Conservation (phyloP, 2,329 filamentous ascomycete species). For the Endocalyx cinctus region DNA sequence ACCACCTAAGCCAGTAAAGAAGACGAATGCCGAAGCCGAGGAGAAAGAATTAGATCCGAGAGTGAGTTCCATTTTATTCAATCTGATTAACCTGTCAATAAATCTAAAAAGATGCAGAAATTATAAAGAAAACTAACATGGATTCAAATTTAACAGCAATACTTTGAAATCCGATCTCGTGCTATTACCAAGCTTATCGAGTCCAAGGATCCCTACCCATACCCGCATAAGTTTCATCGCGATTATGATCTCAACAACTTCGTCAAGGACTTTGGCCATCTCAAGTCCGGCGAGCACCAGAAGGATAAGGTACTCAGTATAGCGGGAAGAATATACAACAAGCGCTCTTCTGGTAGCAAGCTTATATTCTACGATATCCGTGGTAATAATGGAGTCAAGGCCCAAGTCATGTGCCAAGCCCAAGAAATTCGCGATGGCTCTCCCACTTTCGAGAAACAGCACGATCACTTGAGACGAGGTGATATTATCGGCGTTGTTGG, state of each 20-base stretch:
- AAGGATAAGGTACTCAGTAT: constrained; percentile 72
- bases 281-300: constrained; percentile 83
- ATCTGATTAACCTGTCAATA: too few relatives aligned
- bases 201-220: constrained; percentile 70
- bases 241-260: constrained; percentile 81
- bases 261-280: constrained; percentile 67
- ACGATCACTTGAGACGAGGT: constrained; percentile 82
- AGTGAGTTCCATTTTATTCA: too few relatives aligned
- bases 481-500: constrained; percentile 89
- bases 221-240: constrained; percentile 90
- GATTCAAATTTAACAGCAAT: constrained; percentile 38
- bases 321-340: constrained; percentile 84
- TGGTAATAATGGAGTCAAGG: constrained; percentile 52
- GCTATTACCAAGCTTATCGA: constrained; percentile 70
- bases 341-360: constrained; percentile 76
- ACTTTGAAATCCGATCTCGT: constrained; percentile 93
- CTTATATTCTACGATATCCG: constrained; percentile 88
- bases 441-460: constrained; percentile 75
- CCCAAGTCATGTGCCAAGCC: constrained; percentile 90
- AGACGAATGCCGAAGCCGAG: constrained; percentile 43
- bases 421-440: constrained; percentile 67
- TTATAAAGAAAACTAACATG: too few relatives aligned
- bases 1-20: constrained; percentile 57
- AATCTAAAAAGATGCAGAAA: too few relatives aligned
- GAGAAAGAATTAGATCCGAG: constrained; percentile 75